Evolutionary conservation across 805 yeast species (phyloP).

Genomic region (Pichia phayaonensis): DNA sequence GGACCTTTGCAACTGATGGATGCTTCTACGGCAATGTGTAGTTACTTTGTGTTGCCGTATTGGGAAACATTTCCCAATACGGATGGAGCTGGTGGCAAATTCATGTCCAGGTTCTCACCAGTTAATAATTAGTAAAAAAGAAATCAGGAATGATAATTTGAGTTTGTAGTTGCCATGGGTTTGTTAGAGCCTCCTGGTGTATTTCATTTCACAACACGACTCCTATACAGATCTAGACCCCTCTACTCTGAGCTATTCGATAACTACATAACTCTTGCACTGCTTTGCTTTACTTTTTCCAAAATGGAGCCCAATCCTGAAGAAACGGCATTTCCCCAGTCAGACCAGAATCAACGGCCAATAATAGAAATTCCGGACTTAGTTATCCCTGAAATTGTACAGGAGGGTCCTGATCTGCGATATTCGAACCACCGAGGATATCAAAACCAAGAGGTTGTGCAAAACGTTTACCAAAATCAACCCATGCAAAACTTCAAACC

Average conservation of each 20-base stretch:
- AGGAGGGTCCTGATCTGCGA: not conserved
- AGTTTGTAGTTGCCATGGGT: not conserved
- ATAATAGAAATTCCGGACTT: not conserved
- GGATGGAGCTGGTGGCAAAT: no score
- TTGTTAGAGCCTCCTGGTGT: no score
- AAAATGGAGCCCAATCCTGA: not conserved
- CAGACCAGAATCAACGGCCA: not conserved
- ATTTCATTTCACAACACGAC: not conserved
- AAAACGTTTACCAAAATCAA: not conserved
- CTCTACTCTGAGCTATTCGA: not conserved
- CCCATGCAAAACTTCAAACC: not conserved
- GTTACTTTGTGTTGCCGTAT: not conserved
- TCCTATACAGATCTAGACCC: not conserved
- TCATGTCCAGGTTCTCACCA: no score
- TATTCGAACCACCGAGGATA: not conserved
- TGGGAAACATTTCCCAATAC: not conserved
- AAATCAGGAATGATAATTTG: no score
- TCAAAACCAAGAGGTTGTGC: not conserved
- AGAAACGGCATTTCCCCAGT: not conserved
- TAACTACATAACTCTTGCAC: not conserved
- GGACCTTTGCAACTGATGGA: slow-evolving; percentile 65
- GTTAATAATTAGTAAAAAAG: no score
- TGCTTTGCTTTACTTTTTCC: not conserved
- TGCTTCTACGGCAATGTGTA: slow-evolving; percentile 43
- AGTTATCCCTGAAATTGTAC: not conserved